Evolutionary conservation across 768 basidiomycete species (phyloP), one percentile per base, ranked within the genome.

Genomic region (Trametes cinnabarina): DNA sequence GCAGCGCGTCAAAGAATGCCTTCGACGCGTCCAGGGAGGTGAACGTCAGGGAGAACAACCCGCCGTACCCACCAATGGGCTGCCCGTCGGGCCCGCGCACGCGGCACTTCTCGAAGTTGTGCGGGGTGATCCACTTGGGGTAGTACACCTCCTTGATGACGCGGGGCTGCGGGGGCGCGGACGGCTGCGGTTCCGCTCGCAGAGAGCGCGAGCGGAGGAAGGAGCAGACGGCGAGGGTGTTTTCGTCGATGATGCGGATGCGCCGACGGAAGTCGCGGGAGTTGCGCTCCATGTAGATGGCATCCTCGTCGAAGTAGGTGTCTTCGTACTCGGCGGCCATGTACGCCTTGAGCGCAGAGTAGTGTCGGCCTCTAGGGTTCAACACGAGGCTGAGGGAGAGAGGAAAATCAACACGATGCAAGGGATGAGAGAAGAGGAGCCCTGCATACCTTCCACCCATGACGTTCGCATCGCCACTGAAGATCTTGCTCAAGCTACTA

Each of bases 281-380:
- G 74, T 99, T 99, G 63, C 95, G 90, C 70, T 99, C 96, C 90
- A 99, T 90, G 78, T 86, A 96, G 55, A 98, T 84, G 40, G 92
- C 94, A 67, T 99, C 96, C 70, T 94, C 91, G 66, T 84, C 80
- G 63, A 88, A 98, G 74, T 92, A 98, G 22, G 76, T 75, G 68
- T 99, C 95, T 69, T 96, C 92, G 71, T 86, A 98, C 6, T 70
- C 75, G 8, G 75, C 63, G 8, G 73, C 66, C 65, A 93, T 76
- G 46, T 84, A 73, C 0, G 74, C 66, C 66, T 90, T 92, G 46
- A 99, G 81, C 1, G 73, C 58, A 0, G 73, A 49, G 69, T 96
- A 95, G 66, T 90, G 81, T 3, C 79, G 82, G 7, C 86, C 79
- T 65, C 80, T 75, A 0, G 95, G 94, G 69, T 98, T 97, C 35